Base-by-base conservation (phyloP, 345 rosid genomes). In the Gynandropsis gynandra region DNA sequence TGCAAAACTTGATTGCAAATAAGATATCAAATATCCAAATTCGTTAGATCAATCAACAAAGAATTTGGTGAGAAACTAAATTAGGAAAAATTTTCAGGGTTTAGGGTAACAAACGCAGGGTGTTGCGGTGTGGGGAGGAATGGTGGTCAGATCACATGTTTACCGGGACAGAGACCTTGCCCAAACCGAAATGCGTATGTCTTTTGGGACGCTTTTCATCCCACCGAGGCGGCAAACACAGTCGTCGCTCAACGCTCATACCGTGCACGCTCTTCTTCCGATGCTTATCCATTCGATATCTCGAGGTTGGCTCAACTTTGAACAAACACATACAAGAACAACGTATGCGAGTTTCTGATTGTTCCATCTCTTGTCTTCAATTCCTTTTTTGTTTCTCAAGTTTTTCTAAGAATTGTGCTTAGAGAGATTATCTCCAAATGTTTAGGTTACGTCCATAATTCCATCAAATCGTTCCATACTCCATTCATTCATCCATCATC, bases 91-190 rank as follows among this genome's bases (percentile, higher is more conserved):
- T n/a, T n/a, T n/a, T n/a, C n/a, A 83, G 85, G 86, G 21, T 76
- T 83, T 20, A 66, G 34, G 35, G 82, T 78, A 1, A 76, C 80
- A 1, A 76, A 80, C 49, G 65, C 71, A 0, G 95, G 89, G 7
- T 85, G 95, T 45, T 85, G 89, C 14, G 95, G 95, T 5, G 79
- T 77, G 0, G 95, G 95, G 21, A 76, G 87, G 51, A 85, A 85
- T 66, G 81, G 76, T 4, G 94, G 94, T 20, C 94, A 84, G 57
- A 73, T 81, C 36, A 82, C 87, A n/a, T 85, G 95, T 55, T 64
- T 85, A 53, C 95, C 95, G 2, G 18, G 27, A 16, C 80, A 76
- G 54, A 69, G 55, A 13, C 87, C 95, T 0, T 85, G 95, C 68
- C 59, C 11, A 18, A 54, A 80, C 51, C 72, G 87, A 50, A 70